A percentile compares a stretch with the other conserved stretches of the same genome.
phyloP scores from a whole-genome alignment of 2,329 filamentous ascomycete genomes.

The Fusarium illudens region DNA sequence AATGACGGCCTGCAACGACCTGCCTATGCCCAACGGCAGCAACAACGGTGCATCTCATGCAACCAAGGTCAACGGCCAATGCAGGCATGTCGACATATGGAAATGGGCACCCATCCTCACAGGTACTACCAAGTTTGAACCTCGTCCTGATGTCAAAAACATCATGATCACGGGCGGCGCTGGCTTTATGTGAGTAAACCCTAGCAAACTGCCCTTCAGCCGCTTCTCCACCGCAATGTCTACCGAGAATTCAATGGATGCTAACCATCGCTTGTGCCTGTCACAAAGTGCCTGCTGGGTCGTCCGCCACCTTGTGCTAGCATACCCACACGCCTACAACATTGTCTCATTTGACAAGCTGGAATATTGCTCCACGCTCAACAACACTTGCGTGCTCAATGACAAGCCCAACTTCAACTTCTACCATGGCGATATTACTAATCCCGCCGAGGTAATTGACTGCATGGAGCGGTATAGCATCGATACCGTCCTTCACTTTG shows the following conservation, averaged over 20 bases:
- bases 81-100: conserved; percentile 69
- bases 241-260: not conserved
- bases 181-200: conserved; percentile 77
- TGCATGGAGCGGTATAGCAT: conserved; percentile 76
- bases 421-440: conserved; percentile 81
- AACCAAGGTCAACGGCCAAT: conserved; percentile 26
- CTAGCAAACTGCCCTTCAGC: not conserved
- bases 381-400: conserved; percentile 77
- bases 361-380: conserved; percentile 82
- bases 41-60: conserved; percentile 10
- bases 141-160: conserved; percentile 74
- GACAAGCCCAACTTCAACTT: conserved; percentile 78
- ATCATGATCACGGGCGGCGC: conserved; percentile 87
- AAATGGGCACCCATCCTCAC: conserved; percentile 74
- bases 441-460: conserved; percentile 72
- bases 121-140: conserved; percentile 75
- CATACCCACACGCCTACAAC: conserved; percentile 78
- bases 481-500: conserved; percentile 85
- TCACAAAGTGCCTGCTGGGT: conserved; percentile 78
- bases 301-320: conserved; percentile 78
- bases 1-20: conserved; percentile 30
- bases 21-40: conserved; percentile 18
- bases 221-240: conserved; percentile 12
- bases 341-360: conserved; percentile 86
- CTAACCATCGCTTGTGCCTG: conserved; percentile 25